phyloP scores from a whole-genome alignment of 306 rosid species.

The Arachis stenosperma region DNA sequence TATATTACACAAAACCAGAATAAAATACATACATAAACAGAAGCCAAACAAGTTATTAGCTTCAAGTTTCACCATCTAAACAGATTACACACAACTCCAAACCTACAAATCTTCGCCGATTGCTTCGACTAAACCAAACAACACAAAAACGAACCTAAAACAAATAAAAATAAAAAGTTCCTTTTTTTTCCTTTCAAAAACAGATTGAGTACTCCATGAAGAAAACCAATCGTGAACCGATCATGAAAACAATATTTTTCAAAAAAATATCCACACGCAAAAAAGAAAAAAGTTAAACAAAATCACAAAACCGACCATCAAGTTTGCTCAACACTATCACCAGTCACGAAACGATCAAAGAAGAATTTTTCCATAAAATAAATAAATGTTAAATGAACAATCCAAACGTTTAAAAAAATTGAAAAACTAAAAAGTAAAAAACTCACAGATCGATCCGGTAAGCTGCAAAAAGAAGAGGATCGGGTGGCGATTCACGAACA shows the following conservation, averaged over 20 bases:
- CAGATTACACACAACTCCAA: slow-evolving; percentile 30
- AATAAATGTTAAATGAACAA: neutral
- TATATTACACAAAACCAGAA: slow-evolving; percentile 2
- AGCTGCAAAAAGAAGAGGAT: slow-evolving; percentile 43
- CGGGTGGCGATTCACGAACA: slow-evolving; percentile 37
- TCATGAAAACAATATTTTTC: slow-evolving; percentile 38
- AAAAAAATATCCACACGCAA: neutral
- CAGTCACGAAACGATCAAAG: slow-evolving; percentile 28
- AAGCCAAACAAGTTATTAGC: slow-evolving; percentile 7
- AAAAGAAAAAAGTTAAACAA: neutral
- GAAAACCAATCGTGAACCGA: slow-evolving; percentile 42
- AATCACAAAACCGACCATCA: slow-evolving; percentile 25
- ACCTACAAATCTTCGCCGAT: slow-evolving; percentile 33
- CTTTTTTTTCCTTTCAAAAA: neutral
- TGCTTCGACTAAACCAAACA: slow-evolving; percentile 19
- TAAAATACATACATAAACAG: neutral
- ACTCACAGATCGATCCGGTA: slow-evolving; percentile 59
- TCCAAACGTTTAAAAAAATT: neutral
- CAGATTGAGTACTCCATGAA: slow-evolving; percentile 19
- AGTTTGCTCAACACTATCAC: slow-evolving; percentile 26
- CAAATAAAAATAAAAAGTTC: neutral
- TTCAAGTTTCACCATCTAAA: slow-evolving; percentile 36
- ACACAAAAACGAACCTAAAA: neutral
- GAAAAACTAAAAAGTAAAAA: neutral
- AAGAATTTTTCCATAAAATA: neutral